Percentiles rank a stretch among this genome's conserved stretches.
These are phyloP conservation scores for Xerocomellus dryophilus DNA, from an alignment of 768 basidiomycete species.

Conservation along the genomic window DNA sequence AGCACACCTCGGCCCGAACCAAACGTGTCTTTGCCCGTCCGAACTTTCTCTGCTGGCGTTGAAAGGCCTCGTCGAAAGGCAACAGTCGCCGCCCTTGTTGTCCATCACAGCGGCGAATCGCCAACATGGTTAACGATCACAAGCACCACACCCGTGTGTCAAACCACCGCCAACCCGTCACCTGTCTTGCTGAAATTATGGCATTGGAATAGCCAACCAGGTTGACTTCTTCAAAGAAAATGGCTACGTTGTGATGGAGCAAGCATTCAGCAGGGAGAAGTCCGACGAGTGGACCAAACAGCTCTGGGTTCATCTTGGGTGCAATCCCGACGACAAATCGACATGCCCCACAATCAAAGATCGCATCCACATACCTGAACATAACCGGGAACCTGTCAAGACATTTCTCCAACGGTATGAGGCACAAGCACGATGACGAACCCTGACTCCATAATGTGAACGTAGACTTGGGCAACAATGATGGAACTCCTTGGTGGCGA, in stretches of 20 bases:
- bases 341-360: slow-evolving; percentile 48
- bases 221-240: slow-evolving; percentile 56
- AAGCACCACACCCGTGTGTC: neutral
- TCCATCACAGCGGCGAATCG: neutral
- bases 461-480: slow-evolving; percentile 2
- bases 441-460: neutral
- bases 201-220: slow-evolving; percentile 28
- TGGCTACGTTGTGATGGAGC: slow-evolving; percentile 52
- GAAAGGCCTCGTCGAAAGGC: neutral
- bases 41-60: neutral
- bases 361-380: slow-evolving; percentile 56
- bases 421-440: neutral
- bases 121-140: neutral
- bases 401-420: slow-evolving; percentile 51
- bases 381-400: slow-evolving; percentile 38
- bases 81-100: neutral
- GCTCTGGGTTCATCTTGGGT: slow-evolving; percentile 51
- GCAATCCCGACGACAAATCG: slow-evolving; percentile 51
- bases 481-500: slow-evolving; percentile 7
- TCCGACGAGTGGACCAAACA: slow-evolving; percentile 46
- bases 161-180: neutral
- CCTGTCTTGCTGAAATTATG: neutral
- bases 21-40: neutral
- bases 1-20: neutral
- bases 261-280: slow-evolving; percentile 52